Base-by-base conservation (phyloP, 306 rosid species). In the Malus asiatica region DNA sequence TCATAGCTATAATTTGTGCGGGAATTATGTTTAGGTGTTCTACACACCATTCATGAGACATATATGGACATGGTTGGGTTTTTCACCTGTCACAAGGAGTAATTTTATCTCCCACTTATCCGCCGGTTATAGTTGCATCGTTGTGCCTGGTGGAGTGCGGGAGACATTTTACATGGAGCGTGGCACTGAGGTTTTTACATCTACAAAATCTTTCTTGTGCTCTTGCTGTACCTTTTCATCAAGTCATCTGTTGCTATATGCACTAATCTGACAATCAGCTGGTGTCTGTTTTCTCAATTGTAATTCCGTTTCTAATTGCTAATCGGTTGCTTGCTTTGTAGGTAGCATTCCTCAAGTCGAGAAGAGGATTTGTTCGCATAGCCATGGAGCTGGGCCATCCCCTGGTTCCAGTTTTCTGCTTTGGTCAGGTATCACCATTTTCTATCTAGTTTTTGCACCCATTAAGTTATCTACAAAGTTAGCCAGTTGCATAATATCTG, bases 11-110 rank as follows among this genome's bases (percentile, higher is more conserved):
- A 18, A 35, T 70, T 44, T 81, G 66, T 77, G 68, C 27, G 38
- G 32, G 51, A 68, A 18, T 71, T 46, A 63, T 69, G 48, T 29
- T 68, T 77, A 95, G 98, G 84, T 95, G 79, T 95, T 95, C 77
- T 90, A 89, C 63, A 89, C 97, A 35, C 99, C 99, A 11, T 90
- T 95, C 80, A 69, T 95, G 87, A 89, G 99, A 82, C 99, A 95
- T 76, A 84, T 92, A 80, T 92, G 99, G 97, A 92, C 97, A 62
- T 95, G 99, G 99, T 71, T 92, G 88, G 99, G 99, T 77, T 90
- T 95, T 48, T 38, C 92, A 9, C 67, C 97, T 10, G 99, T 87
- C 14, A 46, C 96, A 52, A 95, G 7, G 91, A 87, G 84, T 63
- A 95, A 88, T 48, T 95, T 92, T 46, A 38, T 70, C 74, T 88